A percentile compares a stretch with the other conserved stretches of the same genome.
phyloP scores from a whole-genome alignment of 1,139 yeast species.

The Yamadazyma buinensis region DNA sequence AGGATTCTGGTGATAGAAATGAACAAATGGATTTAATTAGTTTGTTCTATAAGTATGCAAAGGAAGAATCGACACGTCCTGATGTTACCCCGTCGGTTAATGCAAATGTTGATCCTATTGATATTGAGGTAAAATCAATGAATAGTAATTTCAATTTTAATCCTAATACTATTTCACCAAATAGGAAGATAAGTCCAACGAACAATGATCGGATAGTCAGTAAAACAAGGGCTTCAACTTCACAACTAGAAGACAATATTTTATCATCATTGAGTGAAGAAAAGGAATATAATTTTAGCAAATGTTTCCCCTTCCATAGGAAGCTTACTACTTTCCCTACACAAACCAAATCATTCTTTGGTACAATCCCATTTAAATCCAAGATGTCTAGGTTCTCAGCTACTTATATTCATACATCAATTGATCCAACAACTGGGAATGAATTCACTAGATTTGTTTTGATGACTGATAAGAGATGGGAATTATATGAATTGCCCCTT shows the following conservation, averaged over 20 bases:
- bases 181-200: conserved; percentile 7
- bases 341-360: conserved; percentile 50
- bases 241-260: conserved; percentile 19
- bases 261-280: conserved; percentile 31
- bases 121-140: conserved; percentile 9
- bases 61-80: conserved; percentile 26
- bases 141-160: conserved; percentile 2
- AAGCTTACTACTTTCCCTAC: conserved; percentile 63
- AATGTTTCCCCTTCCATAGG: conserved; percentile 81
- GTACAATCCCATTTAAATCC: conserved; percentile 33
- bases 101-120: conserved; percentile 13
- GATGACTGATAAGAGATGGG: conserved; percentile 68
- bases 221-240: conserved; percentile 7
- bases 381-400: conserved; percentile 46
- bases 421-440: conserved; percentile 30
- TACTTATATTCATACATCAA: conserved; percentile 55
- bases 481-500: conserved; percentile 49
- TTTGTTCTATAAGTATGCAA: conserved; percentile 41
- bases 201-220: neutral
- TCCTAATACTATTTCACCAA: conserved; percentile 16
- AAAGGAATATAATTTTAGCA: conserved; percentile 64
- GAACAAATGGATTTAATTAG: conserved; percentile 36
- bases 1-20: conserved; percentile 8
- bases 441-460: conserved; percentile 62
- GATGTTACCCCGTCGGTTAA: conserved; percentile 4